Evolutionary conservation across 306 rosid genomes (phyloP).

Genomic region (Dryas alaskensis): DNA sequence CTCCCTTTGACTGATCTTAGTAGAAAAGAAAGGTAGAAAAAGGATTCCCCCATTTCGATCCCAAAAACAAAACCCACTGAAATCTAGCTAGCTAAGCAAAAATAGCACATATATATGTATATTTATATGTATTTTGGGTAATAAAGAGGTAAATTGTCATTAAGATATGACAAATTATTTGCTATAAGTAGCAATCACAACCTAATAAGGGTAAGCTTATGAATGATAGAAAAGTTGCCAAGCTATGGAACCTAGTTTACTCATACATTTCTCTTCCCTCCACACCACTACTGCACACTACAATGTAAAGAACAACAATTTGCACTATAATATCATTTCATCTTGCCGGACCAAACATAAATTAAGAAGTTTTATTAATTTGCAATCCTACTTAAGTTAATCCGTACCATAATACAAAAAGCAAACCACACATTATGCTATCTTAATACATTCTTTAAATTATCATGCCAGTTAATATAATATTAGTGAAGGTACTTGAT

Average conservation of each 20-base stretch:
- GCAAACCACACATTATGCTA: conserved; percentile 32
- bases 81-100: background rate
- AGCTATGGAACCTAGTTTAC: conserved; percentile 7
- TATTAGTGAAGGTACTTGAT: background rate
- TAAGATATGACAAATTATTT: conserved; percentile 3
- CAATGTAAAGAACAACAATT: conserved; percentile 15
- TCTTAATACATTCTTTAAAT: conserved; percentile 26
- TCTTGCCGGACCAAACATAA: background rate
- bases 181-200: conserved; percentile 25
- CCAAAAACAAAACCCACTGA: background rate
- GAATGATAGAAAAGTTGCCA: conserved; percentile 23
- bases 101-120: too few species aligned
- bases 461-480: conserved; percentile 24
- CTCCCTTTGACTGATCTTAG: conserved; percentile 38
- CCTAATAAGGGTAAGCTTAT: conserved; percentile 19
- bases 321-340: background rate
- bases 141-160: conserved; percentile 9
- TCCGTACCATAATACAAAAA: conserved; percentile 16
- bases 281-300: conserved; percentile 24
- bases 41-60: conserved; percentile 7
- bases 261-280: conserved; percentile 17
- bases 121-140: background rate
- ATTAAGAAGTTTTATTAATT: conserved; percentile 7
- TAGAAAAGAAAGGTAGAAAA: conserved; percentile 18
- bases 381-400: conserved; percentile 13